phyloP scores from a whole-genome alignment of 345 rosid genomes.

The Linum trigynum region DNA sequence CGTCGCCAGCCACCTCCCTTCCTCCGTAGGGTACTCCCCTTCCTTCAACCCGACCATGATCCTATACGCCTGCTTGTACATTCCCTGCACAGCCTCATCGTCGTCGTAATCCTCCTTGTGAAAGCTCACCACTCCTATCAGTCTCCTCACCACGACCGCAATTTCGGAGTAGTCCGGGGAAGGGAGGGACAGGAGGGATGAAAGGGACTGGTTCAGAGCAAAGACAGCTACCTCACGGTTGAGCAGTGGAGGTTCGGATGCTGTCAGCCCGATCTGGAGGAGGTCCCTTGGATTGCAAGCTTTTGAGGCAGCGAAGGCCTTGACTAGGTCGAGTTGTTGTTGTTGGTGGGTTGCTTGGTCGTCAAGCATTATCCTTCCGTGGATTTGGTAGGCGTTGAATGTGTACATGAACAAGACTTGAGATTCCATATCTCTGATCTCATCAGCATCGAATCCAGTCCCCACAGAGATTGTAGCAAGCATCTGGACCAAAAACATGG shows the following conservation, averaged over 20 bases:
- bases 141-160: conserved; percentile 59
- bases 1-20: conserved; percentile 94
- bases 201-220: conserved; percentile 66
- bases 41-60: conserved; percentile 85
- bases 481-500: conserved; percentile 29
- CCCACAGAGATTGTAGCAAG: conserved; percentile 30
- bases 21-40: conserved; percentile 79
- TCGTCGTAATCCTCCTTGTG: conserved; percentile 67
- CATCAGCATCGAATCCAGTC: conserved; percentile 18
- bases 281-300: conserved; percentile 56
- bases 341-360: conserved; percentile 46
- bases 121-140: conserved; percentile 48
- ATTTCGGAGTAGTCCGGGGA: conserved; percentile 55
- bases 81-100: conserved; percentile 38
- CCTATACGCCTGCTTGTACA: conserved; percentile 80
- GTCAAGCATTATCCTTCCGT: conserved; percentile 41
- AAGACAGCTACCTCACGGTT: conserved; percentile 65
- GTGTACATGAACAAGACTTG: conserved; percentile 65
- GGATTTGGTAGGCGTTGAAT: conserved; percentile 50
- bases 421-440: conserved; percentile 32
- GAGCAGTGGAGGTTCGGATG: conserved; percentile 53
- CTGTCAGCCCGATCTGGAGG: conserved; percentile 66
- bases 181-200: conserved; percentile 52
- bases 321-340: conserved; percentile 37
- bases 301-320: conserved; percentile 60